Conservation (phyloP, 345 rosid species). For the Gossypium stocksii region DNA sequence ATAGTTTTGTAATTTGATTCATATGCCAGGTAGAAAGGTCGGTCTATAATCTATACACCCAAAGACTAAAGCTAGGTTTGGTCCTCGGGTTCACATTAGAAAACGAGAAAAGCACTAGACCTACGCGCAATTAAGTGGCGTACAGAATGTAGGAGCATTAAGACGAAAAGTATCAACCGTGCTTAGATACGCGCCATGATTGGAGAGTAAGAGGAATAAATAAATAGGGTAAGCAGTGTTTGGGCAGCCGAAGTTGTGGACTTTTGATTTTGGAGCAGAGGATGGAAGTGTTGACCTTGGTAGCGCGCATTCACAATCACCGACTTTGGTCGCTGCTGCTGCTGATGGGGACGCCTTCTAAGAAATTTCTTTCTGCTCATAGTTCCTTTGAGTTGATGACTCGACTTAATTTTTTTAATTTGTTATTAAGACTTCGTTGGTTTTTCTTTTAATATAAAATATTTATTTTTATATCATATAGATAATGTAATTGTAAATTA, state of each 20-base stretch:
- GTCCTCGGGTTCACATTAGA: constrained; percentile 38
- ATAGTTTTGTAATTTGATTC: background rate
- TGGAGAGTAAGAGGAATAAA: background rate
- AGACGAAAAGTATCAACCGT: background rate
- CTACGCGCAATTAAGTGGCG: constrained; percentile 5
- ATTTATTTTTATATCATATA: too few species aligned
- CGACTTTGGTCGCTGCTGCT: background rate
- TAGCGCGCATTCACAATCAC: background rate
- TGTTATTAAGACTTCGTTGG: too few species aligned
- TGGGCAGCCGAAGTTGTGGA: constrained; percentile 5
- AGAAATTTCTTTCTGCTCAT: background rate
- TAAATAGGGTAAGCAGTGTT: background rate
- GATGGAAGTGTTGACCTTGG: background rate
- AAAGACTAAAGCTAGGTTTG: constrained; percentile 12
- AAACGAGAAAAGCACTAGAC: constrained; percentile 13
- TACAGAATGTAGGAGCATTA: background rate
- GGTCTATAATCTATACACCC: background rate
- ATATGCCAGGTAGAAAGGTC: background rate
- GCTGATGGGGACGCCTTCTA: background rate
- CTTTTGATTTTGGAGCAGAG: background rate
- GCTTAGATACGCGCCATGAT: constrained; percentile 1
- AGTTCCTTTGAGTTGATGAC: background rate
- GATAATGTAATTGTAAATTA: too few species aligned
- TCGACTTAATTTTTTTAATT: too few species aligned
- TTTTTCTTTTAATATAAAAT: too few species aligned